These are phyloP conservation scores for Aspergillus sp. DNA, from an alignment of 2,329 filamentous ascomycete species.

Conservation along the genomic window DNA sequence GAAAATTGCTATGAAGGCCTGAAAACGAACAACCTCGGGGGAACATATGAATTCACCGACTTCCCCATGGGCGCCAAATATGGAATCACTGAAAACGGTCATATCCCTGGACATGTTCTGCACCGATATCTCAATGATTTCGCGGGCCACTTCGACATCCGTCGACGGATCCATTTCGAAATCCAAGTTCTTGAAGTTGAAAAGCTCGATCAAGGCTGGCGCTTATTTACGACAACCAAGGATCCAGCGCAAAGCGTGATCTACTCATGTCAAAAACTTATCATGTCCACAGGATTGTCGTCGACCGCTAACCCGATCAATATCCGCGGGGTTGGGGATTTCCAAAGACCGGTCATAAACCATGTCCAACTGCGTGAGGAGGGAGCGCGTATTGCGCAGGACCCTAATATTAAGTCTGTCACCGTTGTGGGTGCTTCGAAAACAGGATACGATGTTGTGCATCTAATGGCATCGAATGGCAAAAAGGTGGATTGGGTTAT, in stretches of 20 bases:
- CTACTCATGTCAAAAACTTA: background rate
- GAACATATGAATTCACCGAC: slow-evolving; percentile 16
- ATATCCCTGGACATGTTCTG: slow-evolving; percentile 52
- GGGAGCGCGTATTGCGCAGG: background rate
- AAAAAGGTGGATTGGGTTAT: slow-evolving; percentile 43
- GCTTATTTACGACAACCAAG: background rate
- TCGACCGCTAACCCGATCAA: background rate
- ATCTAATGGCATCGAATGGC: slow-evolving; percentile 59
- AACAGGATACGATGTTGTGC: slow-evolving; percentile 66
- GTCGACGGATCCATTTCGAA: background rate
- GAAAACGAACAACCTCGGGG: slow-evolving; percentile 16
- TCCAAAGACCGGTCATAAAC: background rate
- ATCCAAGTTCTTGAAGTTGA: background rate
- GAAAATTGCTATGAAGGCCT: slow-evolving; percentile 15
- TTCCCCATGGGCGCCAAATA: slow-evolving; percentile 13
- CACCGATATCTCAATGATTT: slow-evolving; percentile 53
- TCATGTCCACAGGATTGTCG: background rate
- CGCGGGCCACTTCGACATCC: slow-evolving; percentile 42
- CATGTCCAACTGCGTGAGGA: no score
- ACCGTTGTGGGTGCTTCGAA: slow-evolving; percentile 43
- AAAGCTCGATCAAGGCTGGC: background rate
- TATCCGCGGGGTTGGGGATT: background rate
- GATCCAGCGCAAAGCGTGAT: no score
- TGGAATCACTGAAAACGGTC: slow-evolving; percentile 48
- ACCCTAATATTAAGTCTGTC: background rate